Percentiles rank a stretch among this genome's conserved stretches.
Conservation (phyloP, 2,329 filamentous ascomycete genomes). For the Paracamarosporium sp. region DNA sequence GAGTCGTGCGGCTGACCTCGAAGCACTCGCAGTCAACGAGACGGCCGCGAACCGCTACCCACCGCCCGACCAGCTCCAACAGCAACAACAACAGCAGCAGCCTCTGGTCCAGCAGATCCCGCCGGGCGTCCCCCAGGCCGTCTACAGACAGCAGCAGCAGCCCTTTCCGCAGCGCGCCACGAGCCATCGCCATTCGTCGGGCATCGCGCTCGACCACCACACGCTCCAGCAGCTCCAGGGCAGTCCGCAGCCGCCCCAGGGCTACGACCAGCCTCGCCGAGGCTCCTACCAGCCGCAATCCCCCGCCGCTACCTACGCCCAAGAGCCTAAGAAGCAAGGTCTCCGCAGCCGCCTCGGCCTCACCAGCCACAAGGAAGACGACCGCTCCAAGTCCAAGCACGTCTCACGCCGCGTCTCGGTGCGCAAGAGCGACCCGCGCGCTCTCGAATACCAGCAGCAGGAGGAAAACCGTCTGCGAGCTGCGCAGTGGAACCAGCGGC, state of each 20-base stretch:
- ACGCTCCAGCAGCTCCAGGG: slow-evolving; percentile 31
- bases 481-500: slow-evolving; percentile 25
- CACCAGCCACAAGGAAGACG: slow-evolving; percentile 41
- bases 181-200: slow-evolving; percentile 40
- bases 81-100: slow-evolving; percentile 25
- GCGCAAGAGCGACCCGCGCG: slow-evolving; percentile 41
- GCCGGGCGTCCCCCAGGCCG: slow-evolving; percentile 13
- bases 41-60: slow-evolving; percentile 33
- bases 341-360: slow-evolving; percentile 42
- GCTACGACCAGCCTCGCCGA: slow-evolving; percentile 31
- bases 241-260: slow-evolving; percentile 26
- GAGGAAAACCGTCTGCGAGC: slow-evolving; percentile 32
- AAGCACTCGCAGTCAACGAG: slow-evolving; percentile 44
- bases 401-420: slow-evolving; percentile 43
- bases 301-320: slow-evolving; percentile 12
- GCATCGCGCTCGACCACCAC: slow-evolving; percentile 40
- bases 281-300: slow-evolving; percentile 33
- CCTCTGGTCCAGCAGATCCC: slow-evolving; percentile 14
- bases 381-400: slow-evolving; percentile 36
- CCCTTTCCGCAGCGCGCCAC: slow-evolving; percentile 34
- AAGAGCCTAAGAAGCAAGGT: slow-evolving; percentile 40
- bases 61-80: slow-evolving; percentile 24
- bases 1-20: slow-evolving; percentile 39
- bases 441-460: slow-evolving; percentile 34
- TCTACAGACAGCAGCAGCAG: slow-evolving; percentile 23